phyloP scores from a whole-genome alignment of 805 yeast species.

The Sugiyamaella boreocaroliniensis region DNA sequence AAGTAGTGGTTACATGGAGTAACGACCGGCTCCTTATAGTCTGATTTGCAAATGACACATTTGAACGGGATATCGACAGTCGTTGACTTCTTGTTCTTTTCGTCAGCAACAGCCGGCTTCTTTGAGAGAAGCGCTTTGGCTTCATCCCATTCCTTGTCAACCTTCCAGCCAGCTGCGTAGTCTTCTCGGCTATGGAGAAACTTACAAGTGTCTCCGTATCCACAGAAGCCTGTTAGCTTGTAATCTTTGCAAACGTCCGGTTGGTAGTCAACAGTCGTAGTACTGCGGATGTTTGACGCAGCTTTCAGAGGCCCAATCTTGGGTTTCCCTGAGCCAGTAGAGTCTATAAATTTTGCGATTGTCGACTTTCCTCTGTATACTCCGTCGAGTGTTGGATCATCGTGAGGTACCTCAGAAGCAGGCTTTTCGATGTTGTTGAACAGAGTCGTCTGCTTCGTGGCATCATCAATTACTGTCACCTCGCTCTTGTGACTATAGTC shows the following conservation, averaged over 20 bases:
- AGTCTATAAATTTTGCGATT: conserved; percentile 12
- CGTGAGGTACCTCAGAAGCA: conserved; percentile 1
- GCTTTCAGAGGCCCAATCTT: conserved; percentile 37
- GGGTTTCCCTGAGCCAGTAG: conserved; percentile 5
- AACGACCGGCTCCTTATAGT: conserved; percentile 49
- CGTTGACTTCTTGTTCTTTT: conserved; percentile 2
- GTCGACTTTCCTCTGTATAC: conserved; percentile 14
- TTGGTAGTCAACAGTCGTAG: conserved; percentile 75
- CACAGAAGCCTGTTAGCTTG: conserved; percentile 88
- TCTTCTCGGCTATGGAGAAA: conserved; percentile 88
- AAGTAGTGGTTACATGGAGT: conserved; percentile 59
- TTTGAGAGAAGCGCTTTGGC: conserved; percentile 13
- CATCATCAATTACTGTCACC: conserved; percentile 13
- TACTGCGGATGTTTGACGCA: conserved; percentile 47
- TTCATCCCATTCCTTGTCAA: conserved; percentile 64
- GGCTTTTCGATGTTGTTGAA: conserved; percentile 2
- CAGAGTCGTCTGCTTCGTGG: conserved; percentile 22
- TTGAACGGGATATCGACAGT: conserved; percentile 44
- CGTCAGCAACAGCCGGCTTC: background rate
- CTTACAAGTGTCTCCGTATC: conserved; percentile 95
- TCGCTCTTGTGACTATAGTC: conserved; percentile 1
- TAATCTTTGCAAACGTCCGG: conserved; percentile 94
- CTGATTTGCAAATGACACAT: conserved; percentile 54
- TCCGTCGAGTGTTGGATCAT: conserved; percentile 8
- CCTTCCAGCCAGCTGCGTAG: conserved; percentile 61